These are phyloP conservation scores for Grosmannia huntii DNA, from an alignment of 2,329 filamentous ascomycete species.

Conservation along the genomic window DNA sequence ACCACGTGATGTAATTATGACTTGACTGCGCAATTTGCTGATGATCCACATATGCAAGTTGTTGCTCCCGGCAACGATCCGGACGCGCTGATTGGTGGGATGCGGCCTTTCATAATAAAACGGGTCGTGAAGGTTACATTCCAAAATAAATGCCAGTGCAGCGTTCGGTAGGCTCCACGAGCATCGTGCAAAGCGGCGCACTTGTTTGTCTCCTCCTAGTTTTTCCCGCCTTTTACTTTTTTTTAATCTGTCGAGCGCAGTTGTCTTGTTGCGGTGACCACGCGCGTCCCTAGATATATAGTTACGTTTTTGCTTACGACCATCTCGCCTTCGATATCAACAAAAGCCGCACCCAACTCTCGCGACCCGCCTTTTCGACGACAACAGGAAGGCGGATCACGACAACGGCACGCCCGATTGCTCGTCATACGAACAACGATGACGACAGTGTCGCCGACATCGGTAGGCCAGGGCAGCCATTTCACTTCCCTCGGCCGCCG, in stretches of 20 bases:
- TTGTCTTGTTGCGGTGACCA: neutral
- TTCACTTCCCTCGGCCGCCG: constrained; percentile 34
- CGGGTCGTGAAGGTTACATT: neutral
- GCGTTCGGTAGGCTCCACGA: neutral
- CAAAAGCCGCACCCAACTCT: neutral
- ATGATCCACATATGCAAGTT: neutral
- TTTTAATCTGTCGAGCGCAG: neutral
- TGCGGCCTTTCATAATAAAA: constrained; percentile 7
- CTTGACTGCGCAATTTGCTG: neutral
- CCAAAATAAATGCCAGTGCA: constrained; percentile 4
- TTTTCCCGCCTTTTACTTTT: neutral
- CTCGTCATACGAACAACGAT: constrained; percentile 19
- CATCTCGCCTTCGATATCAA: neutral
- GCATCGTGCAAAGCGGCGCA: neutral
- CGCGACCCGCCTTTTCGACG: neutral
- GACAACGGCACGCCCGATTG: neutral
- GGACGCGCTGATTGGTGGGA: constrained; percentile 12
- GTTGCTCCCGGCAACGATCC: constrained; percentile 16
- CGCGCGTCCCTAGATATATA: neutral
- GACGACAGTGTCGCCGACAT: constrained; percentile 43
- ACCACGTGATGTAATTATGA: too few species aligned
- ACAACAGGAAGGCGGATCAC: neutral
- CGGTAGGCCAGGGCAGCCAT: constrained; percentile 33
- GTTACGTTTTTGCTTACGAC: neutral
- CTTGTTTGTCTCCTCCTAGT: neutral